Base-by-base conservation (phyloP, 2,329 filamentous ascomycete genomes). In the Aspergillus latus region DNA sequence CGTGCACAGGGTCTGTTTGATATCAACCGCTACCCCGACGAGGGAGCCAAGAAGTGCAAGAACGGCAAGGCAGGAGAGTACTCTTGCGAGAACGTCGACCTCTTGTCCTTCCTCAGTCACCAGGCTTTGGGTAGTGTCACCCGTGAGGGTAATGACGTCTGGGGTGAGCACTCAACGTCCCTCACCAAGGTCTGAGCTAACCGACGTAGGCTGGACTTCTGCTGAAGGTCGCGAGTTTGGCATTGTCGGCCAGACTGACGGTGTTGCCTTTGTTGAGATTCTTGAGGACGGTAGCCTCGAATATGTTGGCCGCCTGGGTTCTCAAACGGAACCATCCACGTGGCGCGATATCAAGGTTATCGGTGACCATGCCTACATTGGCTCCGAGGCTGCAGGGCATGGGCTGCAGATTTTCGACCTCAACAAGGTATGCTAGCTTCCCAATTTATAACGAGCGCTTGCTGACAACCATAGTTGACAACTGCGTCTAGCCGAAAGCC, bases 331-430 rank as follows among this genome's bases (percentile, higher is more conserved):
- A 4, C 9, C 57, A 1, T 57, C 54, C 9, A 43, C 52, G 3
- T 61, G 61, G 59, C 51, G 61, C 11, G 61, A 63, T 30, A 58
- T 61, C 46, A 63, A 63, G 42, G 61, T 63, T 9, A 58, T 63
- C 32, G 51, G 48, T 9, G 52, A 63, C 42, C 53, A 63, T 55
- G 57, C 52, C 11, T 63, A 61, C 32, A 63, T 63, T 30, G 59
- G 61, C 9, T 59, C 61, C 4, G 61, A 63, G 50, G 59, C 61
- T 7, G 10, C 32, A 1, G 61, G 59, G 2, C 61, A 63, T 40
- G 61, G 61, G 5, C 42, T 63, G 40, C 61, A 61, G 48, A 55
- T 63, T 13, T 63, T 63, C 36, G 61, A 63, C 46, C 51, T 63
- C 44, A 61, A 56, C 26, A 63, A 61, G 61, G 61, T 63, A 26